Conservation (phyloP, 192 early-diverging fungal genomes). For the Gamsiella multidivaricata region DNA sequence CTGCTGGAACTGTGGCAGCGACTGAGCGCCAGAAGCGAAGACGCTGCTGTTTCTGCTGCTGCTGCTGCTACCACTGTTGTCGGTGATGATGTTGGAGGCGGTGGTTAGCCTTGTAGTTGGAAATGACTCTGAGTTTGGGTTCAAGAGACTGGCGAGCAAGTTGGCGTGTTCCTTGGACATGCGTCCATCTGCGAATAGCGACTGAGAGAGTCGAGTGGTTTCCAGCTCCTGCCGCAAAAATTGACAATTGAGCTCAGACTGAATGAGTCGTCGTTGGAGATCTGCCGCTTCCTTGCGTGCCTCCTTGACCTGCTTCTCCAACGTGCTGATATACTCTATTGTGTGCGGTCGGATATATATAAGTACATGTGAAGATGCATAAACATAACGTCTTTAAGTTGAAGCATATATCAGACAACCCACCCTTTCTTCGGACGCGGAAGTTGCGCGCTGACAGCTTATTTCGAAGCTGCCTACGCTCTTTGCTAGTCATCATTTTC, state of each 20-base stretch:
- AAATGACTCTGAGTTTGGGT: constrained; percentile 31
- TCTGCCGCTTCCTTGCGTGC: constrained; percentile 63
- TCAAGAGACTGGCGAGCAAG: constrained; percentile 38
- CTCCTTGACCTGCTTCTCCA: constrained; percentile 68
- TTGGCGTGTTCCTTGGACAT: constrained; percentile 43
- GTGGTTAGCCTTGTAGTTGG: constrained; percentile 2
- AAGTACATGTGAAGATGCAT: too few species aligned
- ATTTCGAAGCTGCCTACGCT: constrained; percentile 83
- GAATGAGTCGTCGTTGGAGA: constrained; percentile 54
- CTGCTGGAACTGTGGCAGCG: background rate
- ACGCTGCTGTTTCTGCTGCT: background rate
- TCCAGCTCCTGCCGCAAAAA: constrained; percentile 43
- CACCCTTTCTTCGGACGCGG: constrained; percentile 81
- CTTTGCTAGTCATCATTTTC: constrained; percentile 73
- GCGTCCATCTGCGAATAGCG: constrained; percentile 24
- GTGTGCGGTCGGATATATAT: too few species aligned
- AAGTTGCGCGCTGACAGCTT: constrained; percentile 89
- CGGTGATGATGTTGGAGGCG: background rate
- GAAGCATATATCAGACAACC: too few species aligned
- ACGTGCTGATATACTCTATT: constrained; percentile 64
- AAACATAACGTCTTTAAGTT: background rate
- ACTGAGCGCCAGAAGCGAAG: too few species aligned
- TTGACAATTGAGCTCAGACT: constrained; percentile 45
- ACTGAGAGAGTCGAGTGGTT: constrained; percentile 27
- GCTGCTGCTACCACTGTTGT: constrained; percentile 1